Evolutionary conservation across 2,329 filamentous ascomycete genomes (phyloP).

Genomic region (Ophiostoma australiae): DNA sequence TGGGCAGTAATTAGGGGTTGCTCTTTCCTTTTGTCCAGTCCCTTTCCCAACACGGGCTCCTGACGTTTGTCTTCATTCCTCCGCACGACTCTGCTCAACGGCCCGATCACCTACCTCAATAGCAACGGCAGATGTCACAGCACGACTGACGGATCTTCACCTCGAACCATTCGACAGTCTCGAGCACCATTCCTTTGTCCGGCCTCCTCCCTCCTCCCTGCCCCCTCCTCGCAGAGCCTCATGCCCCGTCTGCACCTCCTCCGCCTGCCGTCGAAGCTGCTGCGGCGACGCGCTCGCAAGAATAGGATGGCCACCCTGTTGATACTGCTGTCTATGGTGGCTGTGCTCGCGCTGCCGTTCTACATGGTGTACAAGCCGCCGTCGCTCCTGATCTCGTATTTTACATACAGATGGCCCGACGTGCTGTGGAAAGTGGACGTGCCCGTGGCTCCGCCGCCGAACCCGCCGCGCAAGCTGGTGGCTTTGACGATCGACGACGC

Average conservation of each 20-base stretch:
- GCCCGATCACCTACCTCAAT: not conserved
- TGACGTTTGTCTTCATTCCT: not conserved
- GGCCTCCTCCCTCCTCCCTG: not conserved
- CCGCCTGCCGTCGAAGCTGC: conserved; percentile 52
- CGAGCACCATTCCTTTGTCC: not conserved
- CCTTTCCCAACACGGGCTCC: not conserved
- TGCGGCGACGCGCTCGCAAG: conserved; percentile 54
- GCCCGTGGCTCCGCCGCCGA: conserved; percentile 27
- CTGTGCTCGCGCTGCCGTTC: conserved; percentile 41
- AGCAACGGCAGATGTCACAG: not conserved
- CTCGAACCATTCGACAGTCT: not conserved
- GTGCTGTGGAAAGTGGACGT: conserved; percentile 66
- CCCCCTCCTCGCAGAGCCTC: not conserved
- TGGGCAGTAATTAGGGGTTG: conserved; percentile 10
- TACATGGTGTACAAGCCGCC: conserved; percentile 82
- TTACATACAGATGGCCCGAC: conserved; percentile 68
- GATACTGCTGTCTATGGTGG: conserved; percentile 38
- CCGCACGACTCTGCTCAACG: not conserved
- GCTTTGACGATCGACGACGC: conserved; percentile 86
- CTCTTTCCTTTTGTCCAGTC: not conserved
- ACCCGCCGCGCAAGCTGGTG: conserved; percentile 51
- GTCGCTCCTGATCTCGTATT: conserved; percentile 61
- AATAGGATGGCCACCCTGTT: conserved; percentile 54
- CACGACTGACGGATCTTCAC: not conserved
- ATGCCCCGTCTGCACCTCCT: conserved; percentile 39